Base-by-base conservation (phyloP, 2,329 filamentous ascomycete species). In the Hymenoscyphus infarciens region DNA sequence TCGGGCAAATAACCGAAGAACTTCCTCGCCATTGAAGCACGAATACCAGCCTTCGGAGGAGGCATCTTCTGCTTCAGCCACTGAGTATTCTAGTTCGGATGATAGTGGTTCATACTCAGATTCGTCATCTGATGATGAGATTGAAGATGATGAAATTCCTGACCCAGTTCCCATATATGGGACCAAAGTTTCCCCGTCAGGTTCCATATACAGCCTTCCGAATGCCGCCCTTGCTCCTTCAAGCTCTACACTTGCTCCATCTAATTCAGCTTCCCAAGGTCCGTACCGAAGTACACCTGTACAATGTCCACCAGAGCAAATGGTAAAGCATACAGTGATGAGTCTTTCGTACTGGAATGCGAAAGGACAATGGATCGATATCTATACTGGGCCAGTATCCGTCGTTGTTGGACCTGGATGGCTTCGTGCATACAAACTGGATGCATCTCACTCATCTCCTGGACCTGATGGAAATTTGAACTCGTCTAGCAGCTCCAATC, bases 1-100 rank as follows among this genome's bases (percentile, higher is more conserved):
- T n/a, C 67, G 65, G 52, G 61, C 55, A 8, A 70, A 61, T 25
- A 84, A 88, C 72, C 86, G 93, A 54, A 86, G 92, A 19, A 89
- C 87, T 1, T 98, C 95, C 0, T 99, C 95, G 1, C 95, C 95
- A 0, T 80, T 99, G 57, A 99, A 99, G 78, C 94, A 98, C 73
- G 94, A 99, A 77, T 99, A 97, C 71, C 88, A 93, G 66, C 94
- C 94, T 15, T 98, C 95, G 0, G 85, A 87, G 56, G 45, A 52
- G 13, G 86, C 83, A 0, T 87, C 85, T 0, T 78, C 75, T 16
- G 87, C 85, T 6, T 85, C 84, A 55, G 87, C 86, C 0, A 83
- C 85, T 52, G 85, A 85, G 6, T 77, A 82, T 27, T 60, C 58
- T 19, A 39, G 42, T 27, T 82, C 84, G n/a, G 80, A 82, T 39